Evolutionary conservation across 169 alveolate species (phyloP), one percentile per base, ranked within the genome.

Genomic region (Plasmodium gallinaceum): DNA sequence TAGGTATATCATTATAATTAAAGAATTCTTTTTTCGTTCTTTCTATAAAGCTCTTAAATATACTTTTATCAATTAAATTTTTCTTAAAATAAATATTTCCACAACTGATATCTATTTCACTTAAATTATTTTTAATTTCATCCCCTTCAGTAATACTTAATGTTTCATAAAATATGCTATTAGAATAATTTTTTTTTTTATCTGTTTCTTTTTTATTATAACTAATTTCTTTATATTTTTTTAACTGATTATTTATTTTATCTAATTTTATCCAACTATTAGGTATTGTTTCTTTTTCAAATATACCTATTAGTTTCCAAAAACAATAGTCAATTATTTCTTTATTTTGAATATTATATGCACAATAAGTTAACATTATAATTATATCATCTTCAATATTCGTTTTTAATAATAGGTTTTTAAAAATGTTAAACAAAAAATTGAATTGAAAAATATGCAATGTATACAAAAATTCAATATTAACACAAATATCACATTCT

Each of bases 361-460:
- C 92, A 46, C 92, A 69, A 74, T 86, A 86, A 12, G 87, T 86
- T 71, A 86, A 45, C 88, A 86, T 86, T 5, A 86, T 65, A 12
- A 86, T 45, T 54, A 70, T 18, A 22, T 86, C 88, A 86, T 86
- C 83, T 70, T 70, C 68, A n/a, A 71, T 5, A 7, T 60, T 22
- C 20, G 6, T 54, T 51, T n/a, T 39, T 61, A 86, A 71, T 52
- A 80, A 51, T 4, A 70, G 10, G 3, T 43, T 86, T 26, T 86
- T 86, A 20, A 86, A 71, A 9, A 71, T 4, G 58, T 69, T n/a
- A 39, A 86, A 86, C 12, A 86, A 20, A 37, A 58, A 86, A n/a
- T 52, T 60, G 10, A 69, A 26, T 45, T 71, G 70, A 60, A 86
- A 86, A 0, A 66, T 65, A 32, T 71, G 86, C 32, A 86, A 48